Evolutionary conservation across 495 filamentous ascomycete species (phyloP), one percentile per base, ranked within the genome.

Genomic region (Neurospora sp.): DNA sequence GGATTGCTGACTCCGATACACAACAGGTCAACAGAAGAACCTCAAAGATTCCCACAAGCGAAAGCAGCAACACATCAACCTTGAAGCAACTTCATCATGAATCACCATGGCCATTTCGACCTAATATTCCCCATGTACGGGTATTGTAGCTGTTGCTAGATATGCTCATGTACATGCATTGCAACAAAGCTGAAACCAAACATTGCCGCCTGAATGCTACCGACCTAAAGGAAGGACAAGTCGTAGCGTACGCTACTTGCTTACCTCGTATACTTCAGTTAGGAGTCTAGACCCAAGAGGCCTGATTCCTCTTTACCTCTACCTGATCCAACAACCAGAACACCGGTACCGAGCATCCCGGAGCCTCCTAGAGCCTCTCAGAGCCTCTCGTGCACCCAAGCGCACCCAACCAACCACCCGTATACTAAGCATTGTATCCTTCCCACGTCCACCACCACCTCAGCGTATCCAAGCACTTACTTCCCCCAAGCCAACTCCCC

Each of bases 401-500:
- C 7, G 20, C 3, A 23, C 11, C 46, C 46, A 27, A 27, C 20
- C 20, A 23, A 54, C n/a, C 12, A 16, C 35, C 35, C 35, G 4
- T 35, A 3, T 35, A 35, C 35, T 35, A 35, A 35, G 35, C 35
- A 5, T 35, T 35, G 35, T 35, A 35, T 35, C 35, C 35, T 35
- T 35, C 35, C 4, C 35, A 4, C 35, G 4, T 35, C 35, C 35
- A 35, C 4, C 35, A 5, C 35, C 4, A 35, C 35, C 35, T 35
- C 35, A 35, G 4, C 35, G 4, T 35, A 35, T 35, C 35, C 35
- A 35, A 35, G 35, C 35, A 35, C 5, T 10, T 2, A 62, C 23
- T 62, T 73, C 27, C 69, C 76, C 70, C 76, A 78, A 20, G 77
- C 79, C 74, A 76, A 73, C 75, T 85, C 83, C 23, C 74, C 77